Base-by-base conservation (phyloP, 768 basidiomycete genomes). In the Steccherinum ochraceum region DNA sequence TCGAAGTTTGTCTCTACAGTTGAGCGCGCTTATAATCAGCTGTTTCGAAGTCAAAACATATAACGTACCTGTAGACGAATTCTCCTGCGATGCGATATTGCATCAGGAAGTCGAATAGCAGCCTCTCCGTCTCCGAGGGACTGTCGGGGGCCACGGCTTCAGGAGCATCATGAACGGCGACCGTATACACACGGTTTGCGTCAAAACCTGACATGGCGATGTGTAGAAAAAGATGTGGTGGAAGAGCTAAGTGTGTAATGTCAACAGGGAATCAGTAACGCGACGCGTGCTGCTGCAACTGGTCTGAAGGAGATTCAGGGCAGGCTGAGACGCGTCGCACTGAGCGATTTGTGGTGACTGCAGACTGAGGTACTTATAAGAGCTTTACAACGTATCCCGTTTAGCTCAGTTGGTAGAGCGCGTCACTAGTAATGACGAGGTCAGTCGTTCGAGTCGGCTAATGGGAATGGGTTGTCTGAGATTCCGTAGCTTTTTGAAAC, bases 41-140 rank as follows among this genome's bases (percentile, higher is more conserved):
- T 10, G 21, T n/a, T 3, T 23, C 11, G 5, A n/a, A 19, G 2
- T 24, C 18, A 24, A 19, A 24, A 19, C 7, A 2, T 13, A 13
- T 40, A 5, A 60, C 78, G 52, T 50, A 86, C 93, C 94, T 79
- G 69, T 98, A 98, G 48, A 90, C 81, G 72, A 93, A 98, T 61
- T 91, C 88, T 56, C 87, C 88, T 11, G 89, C 90, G 44, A 94
- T 80, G 55, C 94, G 82, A 69, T 89, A 97, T 48, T 85, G 82
- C 49, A 90, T 75, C 41, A 97, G 74, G 69, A 98, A 97, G 26
- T 96, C 89, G 47, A 84, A 76, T 20, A 95, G 74, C 23, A 85
- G 72, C 61, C 82, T 84, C 62, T 93, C 91, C 0, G 82, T 82
- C 61, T 91, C 86, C 3, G 92, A 85, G 4, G 88, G 86, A 0